A percentile compares a stretch with the other conserved stretches of the same genome.
Evolutionary conservation across 371 early-diverging fungal genomes (phyloP).

Genomic region (Mortierella sp.): DNA sequence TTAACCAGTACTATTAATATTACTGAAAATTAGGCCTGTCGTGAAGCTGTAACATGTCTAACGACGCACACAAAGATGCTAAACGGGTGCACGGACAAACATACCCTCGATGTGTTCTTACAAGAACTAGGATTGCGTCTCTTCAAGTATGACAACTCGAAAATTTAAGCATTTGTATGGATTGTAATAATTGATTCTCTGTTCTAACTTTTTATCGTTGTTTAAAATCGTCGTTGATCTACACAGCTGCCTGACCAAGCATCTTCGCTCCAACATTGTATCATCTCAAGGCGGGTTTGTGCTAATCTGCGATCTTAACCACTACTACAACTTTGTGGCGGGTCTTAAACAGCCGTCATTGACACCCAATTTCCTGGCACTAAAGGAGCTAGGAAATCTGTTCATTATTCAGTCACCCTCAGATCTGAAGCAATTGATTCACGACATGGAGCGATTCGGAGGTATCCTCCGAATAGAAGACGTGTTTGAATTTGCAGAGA

Average conservation of each 20-base stretch:
- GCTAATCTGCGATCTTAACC: conserved; percentile 87
- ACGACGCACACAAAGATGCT: conserved; percentile 81
- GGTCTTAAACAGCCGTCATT: conserved; percentile 78
- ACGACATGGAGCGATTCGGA: conserved; percentile 87
- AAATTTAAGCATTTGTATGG: background rate
- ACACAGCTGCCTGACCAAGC: conserved; percentile 83
- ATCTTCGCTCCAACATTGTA: conserved; percentile 31
- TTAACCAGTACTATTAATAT: background rate
- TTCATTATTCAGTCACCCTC: conserved; percentile 87
- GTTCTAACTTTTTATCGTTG: background rate
- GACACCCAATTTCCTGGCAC: conserved; percentile 83
- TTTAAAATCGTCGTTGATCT: background rate
- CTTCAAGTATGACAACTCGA: conserved; percentile 74
- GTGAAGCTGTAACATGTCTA: conserved; percentile 82
- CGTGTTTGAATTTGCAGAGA: conserved; percentile 90
- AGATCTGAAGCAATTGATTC: conserved; percentile 87
- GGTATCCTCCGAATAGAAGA: conserved; percentile 91
- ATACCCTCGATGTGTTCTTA: conserved; percentile 91
- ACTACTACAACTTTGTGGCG: conserved; percentile 74
- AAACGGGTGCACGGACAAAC: conserved; percentile 82
- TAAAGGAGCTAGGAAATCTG: conserved; percentile 93
- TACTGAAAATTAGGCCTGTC: conserved; percentile 63
- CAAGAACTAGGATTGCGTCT: conserved; percentile 89
- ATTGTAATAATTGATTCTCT: background rate
- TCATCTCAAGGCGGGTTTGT: conserved; percentile 58